Base-by-base conservation (phyloP, 352 stramenopile genomes). In the Globisporangium orthogonon region DNA sequence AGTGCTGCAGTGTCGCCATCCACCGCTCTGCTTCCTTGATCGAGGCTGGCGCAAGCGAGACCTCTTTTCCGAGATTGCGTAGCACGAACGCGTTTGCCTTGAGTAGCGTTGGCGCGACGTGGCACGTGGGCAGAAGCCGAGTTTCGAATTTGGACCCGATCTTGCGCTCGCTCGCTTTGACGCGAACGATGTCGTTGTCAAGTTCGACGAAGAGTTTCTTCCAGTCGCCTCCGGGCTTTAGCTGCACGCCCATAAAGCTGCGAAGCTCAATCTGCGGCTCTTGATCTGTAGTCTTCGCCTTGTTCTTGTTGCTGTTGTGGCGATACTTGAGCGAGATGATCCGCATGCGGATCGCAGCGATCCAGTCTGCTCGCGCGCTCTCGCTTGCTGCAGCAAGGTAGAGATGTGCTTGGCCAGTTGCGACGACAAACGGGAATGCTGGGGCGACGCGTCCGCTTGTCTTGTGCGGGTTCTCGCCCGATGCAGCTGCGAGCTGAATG, bases 321-420 rank as follows among this genome's bases (percentile, higher is more conserved):
- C 71, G 79, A 40, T 87, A 84, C 43, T 90, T 88, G 11, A 90
- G 54, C 3, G 71, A 58, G 45, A 88, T 81, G 51, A 90, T 83
- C 33, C 80, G 75, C 65, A 87, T 58, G 23, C 75, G 73, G 56
- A 88, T 87, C 0, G 77, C 77, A 9, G 75, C 50, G 37, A 88
- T 67, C 80, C 79, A 89, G 49, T 87, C 69, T 11, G 74, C 71
- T 23, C 79, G 71, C 50, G 70, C 71, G 54, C 71, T 66, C 18
- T 84, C 71, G 2, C 54, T 85, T 0, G 70, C 52, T 0, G 77
- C 76, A 14, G 74, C 71, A 23, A 88, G 60, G 23, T 76, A 52
- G 43, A 90, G 62, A 50, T 82, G 78, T 7, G 80, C 56, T 40
- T 78, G 73, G 0, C 77, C 77, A 0, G 80, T 88, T 15, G 69